Evolutionary conservation across 495 filamentous ascomycete genomes (phyloP), one percentile per base, ranked within the genome.

Genomic region (Elaphomyces granulatus): DNA sequence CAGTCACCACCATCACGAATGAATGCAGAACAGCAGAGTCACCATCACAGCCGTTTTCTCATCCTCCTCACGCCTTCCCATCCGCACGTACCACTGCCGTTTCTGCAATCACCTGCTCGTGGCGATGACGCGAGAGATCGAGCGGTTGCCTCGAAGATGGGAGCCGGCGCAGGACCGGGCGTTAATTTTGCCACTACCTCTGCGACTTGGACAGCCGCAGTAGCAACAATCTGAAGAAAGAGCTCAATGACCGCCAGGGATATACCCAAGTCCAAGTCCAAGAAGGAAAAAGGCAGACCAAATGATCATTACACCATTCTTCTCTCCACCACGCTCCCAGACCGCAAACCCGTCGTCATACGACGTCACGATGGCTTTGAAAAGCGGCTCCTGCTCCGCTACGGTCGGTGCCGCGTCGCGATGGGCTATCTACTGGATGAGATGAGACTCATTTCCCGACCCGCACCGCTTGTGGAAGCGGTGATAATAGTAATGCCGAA

Each of bases 91-190:
- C 65, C 81, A 86, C 64, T 83, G 80, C 67, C 64, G 58, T 31
- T 70, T 77, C 65, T 86, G 81, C 70, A 74, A 65, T 32, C 70
- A 79, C 51, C 75, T 82, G 52, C 61, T 86, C 33, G 65, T 86
- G 40, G 72, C 80, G 14, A 77, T 70, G 34, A 81, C 77, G 3
- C 68, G 75, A 43, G 40, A 52, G n/a, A 54, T 83, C 39, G 32
- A 56, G 9, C 26, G 53, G 2, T 74, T 84, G 21, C 75, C 76
- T 1, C 61, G 55, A 3, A 77, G 80, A 6, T 16, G 37, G 15
- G 1, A 8, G 8, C 16, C 35, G 10, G 35, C 10, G n/a, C 35
- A 3, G 17, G 35, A 37, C 20, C 14, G 36, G 1, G 36, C 36
- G 1, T 6, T 37, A 12, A 37, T 37, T 20, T 14, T 37, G 17